Base-by-base conservation (phyloP, 2,329 filamentous ascomycete genomes). In the Venturia aucupariae region DNA sequence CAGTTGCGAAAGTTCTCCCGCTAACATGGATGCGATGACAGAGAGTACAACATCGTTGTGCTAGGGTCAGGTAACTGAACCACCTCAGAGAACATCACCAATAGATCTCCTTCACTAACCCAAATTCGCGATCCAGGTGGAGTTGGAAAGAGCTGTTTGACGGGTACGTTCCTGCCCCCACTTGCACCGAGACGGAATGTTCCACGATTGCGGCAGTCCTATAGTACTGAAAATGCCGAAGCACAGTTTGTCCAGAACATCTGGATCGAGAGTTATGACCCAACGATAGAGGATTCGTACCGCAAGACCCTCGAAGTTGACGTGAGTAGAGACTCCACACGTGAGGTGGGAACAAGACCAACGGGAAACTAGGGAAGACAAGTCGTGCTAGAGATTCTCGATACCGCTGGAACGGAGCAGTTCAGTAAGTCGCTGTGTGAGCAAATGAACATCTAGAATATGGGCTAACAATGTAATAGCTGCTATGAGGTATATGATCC, bases 241-340 rank as follows among this genome's bases (percentile, higher is more conserved):
- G 91, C 92, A 71, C 91, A 96, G 81, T 96, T 95, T 72, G 91
- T 96, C 62, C 90, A 94, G 76, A 92, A 94, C 78, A 89, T 95
- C 71, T 95, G 91, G 90, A 93, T 96, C 73, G 91, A 96, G 76
- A 82, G 81, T 68, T 86, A 86, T 72, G 83, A 86, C 72, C 83
- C 83, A 1, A 86, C 83, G 10, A 85, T 86, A 68, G 83, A 86
- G 71, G 83, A 86, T 70, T 84, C 82, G 15, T 85, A 85, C 69
- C 77, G 82, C 54, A 86, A 85, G 71, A 78, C 81, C 54, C 80
- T 85, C 65, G 81, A 92, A 70, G 90, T 96, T 67, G 91, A 96
- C 82, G 91, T 94, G 79, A 81, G 90, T 84, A 65, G 44, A 30
- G 46, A 17, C 27, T 57, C 51, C 60, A 44, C 51, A 24, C 48